These are phyloP conservation scores for Erysimum cheiranthoides DNA, from an alignment of 345 rosid genomes.

Conservation along the genomic window DNA sequence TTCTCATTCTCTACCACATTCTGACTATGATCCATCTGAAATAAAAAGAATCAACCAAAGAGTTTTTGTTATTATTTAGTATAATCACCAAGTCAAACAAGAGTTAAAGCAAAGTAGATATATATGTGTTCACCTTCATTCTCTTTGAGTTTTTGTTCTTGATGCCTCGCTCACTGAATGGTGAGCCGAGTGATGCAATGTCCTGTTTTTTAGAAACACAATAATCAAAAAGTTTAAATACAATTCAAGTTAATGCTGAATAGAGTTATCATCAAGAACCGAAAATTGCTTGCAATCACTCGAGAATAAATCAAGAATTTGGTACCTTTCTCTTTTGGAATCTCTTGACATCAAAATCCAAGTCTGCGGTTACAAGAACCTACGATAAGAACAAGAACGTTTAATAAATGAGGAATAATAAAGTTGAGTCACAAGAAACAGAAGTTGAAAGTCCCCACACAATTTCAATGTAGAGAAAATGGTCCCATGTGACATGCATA, in stretches of 20 bases:
- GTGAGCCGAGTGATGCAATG: constrained; percentile 51
- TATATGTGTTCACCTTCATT: constrained; percentile 40
- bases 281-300: not conserved
- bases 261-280: not conserved
- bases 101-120: not conserved
- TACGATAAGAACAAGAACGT: constrained; percentile 38
- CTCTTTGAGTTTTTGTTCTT: constrained; percentile 64
- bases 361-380: constrained; percentile 53
- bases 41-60: not conserved
- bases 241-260: constrained; percentile 37
- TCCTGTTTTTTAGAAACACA: constrained; percentile 54
- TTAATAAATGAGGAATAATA: not conserved
- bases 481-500: constrained; percentile 20
- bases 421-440: constrained; percentile 36
- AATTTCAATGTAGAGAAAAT: constrained; percentile 15
- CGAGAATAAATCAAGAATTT: not conserved
- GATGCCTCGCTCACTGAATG: constrained; percentile 33
- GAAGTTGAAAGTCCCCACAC: constrained; percentile 20
- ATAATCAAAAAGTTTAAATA: constrained; percentile 57
- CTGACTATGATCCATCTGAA: constrained; percentile 14
- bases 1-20: constrained; percentile 24
- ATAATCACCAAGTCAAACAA: constrained; percentile 17
- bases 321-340: constrained; percentile 68
- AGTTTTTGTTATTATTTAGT: not conserved
- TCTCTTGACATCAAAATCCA: constrained; percentile 49